phyloP scores from a whole-genome alignment of 2,329 filamentous ascomycete species.

The Zasmidium angulare region DNA sequence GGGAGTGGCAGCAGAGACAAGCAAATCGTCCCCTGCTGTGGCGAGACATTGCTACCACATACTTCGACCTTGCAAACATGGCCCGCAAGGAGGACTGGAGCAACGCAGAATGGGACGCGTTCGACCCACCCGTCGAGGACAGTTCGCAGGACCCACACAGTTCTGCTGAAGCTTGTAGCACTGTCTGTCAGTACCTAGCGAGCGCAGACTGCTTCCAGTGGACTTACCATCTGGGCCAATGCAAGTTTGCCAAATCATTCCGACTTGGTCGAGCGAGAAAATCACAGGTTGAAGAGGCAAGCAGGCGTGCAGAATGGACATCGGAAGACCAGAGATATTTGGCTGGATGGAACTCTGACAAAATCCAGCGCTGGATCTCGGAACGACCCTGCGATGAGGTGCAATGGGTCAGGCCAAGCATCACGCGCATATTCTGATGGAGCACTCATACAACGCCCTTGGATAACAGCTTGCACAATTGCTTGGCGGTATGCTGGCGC shows the following conservation, averaged over 20 bases:
- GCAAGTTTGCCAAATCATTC: constrained; percentile 34
- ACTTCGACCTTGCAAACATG: constrained; percentile 27
- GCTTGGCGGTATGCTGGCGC: too few relatives aligned
- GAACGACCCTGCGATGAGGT: constrained; percentile 39
- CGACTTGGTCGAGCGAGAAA: constrained; percentile 39
- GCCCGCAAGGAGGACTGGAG: constrained; percentile 34
- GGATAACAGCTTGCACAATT: not conserved
- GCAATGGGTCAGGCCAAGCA: constrained; percentile 40
- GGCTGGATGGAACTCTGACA: constrained; percentile 40
- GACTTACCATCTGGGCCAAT: constrained; percentile 26
- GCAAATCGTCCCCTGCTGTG: constrained; percentile 22
- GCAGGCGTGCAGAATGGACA: constrained; percentile 25
- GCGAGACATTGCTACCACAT: constrained; percentile 34
- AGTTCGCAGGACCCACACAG: constrained; percentile 32
- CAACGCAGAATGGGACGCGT: constrained; percentile 37
- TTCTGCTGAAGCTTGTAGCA: constrained; percentile 38
- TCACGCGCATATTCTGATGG: constrained; percentile 24
- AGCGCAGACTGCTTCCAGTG: constrained; percentile 38
- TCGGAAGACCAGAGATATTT: constrained; percentile 39
- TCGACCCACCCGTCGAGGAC: constrained; percentile 28
- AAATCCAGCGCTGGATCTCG: constrained; percentile 37
- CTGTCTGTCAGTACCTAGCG: constrained; percentile 45
- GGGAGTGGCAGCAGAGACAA: constrained; percentile 41
- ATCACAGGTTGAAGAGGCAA: constrained; percentile 27
- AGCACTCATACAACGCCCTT: too few relatives aligned